phyloP scores from a whole-genome alignment of 73 alveolate species.

The Paramecium primaurelia region DNA sequence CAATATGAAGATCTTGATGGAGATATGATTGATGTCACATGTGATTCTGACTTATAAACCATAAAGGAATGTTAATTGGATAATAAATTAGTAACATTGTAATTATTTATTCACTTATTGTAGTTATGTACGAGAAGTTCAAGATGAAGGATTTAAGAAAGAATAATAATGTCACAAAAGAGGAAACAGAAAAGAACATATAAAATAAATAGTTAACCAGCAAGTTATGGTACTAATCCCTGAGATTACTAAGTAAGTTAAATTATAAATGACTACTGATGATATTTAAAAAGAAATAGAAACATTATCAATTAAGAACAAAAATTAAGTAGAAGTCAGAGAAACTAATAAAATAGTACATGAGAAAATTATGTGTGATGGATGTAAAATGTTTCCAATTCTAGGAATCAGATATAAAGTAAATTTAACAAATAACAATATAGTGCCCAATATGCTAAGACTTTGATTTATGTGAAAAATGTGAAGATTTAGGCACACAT shows the following conservation, averaged over 20 bases:
- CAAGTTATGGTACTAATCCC: not conserved
- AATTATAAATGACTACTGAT: not conserved
- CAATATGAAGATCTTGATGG: constrained; percentile 43
- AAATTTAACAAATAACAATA: not conserved
- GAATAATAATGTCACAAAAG: not conserved
- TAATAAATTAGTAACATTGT: not conserved
- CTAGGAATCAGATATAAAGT: constrained; percentile 81
- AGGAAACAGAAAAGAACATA: not conserved
- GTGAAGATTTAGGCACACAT: constrained; percentile 79
- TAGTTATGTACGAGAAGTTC: not conserved
- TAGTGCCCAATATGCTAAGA: constrained; percentile 81
- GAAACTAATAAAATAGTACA: constrained; percentile 64
- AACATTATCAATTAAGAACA: not conserved
- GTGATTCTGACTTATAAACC: constrained; percentile 23
- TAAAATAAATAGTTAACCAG: not conserved
- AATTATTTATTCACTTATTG: not conserved
- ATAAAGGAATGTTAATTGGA: not conserved
- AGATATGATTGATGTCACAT: constrained; percentile 40
- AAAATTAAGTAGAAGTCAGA: not conserved
- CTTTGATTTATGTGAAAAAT: constrained; percentile 85
- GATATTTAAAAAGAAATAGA: not conserved
- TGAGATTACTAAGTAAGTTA: not conserved
- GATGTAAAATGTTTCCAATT: constrained; percentile 78
- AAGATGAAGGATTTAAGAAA: not conserved
- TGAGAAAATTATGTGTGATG: constrained; percentile 75